Evolutionary conservation across 495 filamentous ascomycete genomes (phyloP).

Genomic region (Daldinia childiae): DNA sequence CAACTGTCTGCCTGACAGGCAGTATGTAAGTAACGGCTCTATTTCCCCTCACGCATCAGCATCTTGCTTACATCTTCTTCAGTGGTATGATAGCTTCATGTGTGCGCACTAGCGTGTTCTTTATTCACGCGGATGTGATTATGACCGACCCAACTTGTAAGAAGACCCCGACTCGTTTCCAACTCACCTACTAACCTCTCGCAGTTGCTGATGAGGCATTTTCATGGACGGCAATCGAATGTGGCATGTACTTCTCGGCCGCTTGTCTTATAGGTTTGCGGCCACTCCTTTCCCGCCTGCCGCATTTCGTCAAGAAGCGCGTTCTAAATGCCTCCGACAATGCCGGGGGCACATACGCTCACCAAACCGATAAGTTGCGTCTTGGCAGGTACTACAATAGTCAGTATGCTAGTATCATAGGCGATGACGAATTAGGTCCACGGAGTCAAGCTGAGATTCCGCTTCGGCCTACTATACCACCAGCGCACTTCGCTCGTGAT

Average conservation of each 20-base stretch:
- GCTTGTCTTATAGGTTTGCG: conserved; percentile 25
- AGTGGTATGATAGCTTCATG: background rate
- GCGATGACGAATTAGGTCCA: background rate
- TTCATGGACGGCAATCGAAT: conserved; percentile 27
- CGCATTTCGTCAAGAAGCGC: background rate
- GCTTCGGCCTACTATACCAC: background rate
- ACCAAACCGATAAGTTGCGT: background rate
- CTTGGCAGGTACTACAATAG: background rate
- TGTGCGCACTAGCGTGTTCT: background rate
- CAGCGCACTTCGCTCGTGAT: background rate
- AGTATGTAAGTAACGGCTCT: background rate
- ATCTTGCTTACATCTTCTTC: background rate
- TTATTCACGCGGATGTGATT: background rate
- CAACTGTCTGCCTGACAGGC: conserved; percentile 1
- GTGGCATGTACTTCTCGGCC: conserved; percentile 28
- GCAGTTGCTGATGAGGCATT: conserved; percentile 24
- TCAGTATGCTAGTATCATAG: background rate
- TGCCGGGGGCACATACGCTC: background rate
- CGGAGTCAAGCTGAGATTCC: background rate
- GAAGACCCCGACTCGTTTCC: background rate
- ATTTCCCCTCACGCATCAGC: background rate
- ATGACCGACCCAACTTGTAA: background rate
- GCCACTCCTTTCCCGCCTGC: conserved; percentile 7
- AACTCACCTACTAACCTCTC: conserved; percentile 1
- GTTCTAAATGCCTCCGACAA: background rate